phyloP scores from a whole-genome alignment of 768 basidiomycete genomes.

The Lentinula sp. region DNA sequence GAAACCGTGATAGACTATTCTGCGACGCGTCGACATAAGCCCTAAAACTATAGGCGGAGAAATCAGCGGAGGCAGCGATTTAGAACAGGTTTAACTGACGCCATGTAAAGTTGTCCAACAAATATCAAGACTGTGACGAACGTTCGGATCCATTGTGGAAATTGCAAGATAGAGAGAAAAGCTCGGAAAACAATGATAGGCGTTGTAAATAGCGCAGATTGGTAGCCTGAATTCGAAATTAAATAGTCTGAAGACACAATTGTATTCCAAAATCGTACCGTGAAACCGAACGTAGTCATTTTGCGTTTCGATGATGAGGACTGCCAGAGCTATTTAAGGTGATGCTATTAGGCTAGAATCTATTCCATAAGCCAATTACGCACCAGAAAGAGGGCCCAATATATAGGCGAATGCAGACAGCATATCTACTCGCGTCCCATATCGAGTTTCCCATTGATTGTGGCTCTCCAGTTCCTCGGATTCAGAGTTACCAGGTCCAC shows the following conservation, averaged over 20 bases:
- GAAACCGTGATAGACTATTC: conserved; percentile 48
- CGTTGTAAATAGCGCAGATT: conserved; percentile 65
- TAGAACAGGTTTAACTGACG: conserved; percentile 32
- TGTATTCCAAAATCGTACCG: conserved; percentile 34
- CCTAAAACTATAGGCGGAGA: conserved; percentile 17
- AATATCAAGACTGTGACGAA: conserved; percentile 42
- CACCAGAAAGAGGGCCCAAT: conserved; percentile 69
- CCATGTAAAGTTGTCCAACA: conserved; percentile 41
- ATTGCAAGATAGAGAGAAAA: conserved; percentile 44
- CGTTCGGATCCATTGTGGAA: conserved; percentile 46
- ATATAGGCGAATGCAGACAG: conserved; percentile 61
- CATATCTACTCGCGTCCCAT: conserved; percentile 61
- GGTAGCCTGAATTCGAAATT: conserved; percentile 50
- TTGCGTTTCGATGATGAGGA: conserved; percentile 70
- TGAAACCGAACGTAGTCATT: conserved; percentile 78
- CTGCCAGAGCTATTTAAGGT: conserved; percentile 40
- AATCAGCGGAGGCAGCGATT: background rate
- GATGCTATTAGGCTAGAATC: background rate
- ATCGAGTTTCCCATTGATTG: conserved; percentile 68
- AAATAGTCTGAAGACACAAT: conserved; percentile 1
- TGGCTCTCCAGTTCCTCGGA: conserved; percentile 34
- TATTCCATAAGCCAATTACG: background rate
- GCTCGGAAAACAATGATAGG: conserved; percentile 56
- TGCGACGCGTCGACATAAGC: conserved; percentile 50
- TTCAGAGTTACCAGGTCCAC: conserved; percentile 23